Evolutionary conservation across 176 grass and related monocot genomes (phyloP).

Genomic region (Phragmites australis): DNA sequence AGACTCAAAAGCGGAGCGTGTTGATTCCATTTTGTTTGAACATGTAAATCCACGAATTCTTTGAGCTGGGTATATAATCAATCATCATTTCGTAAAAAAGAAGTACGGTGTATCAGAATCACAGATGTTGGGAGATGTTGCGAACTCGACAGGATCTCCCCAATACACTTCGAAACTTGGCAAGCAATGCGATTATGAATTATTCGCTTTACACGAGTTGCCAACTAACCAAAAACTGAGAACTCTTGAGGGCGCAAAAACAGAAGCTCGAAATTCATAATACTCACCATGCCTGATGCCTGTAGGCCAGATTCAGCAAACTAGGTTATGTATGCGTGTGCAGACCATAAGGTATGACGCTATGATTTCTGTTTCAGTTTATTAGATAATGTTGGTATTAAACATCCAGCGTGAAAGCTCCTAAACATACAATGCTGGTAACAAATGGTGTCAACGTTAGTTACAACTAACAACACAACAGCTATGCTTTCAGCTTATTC

Average conservation of each 20-base stretch:
- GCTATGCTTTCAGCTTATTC: constrained; percentile 20
- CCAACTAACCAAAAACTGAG: background rate
- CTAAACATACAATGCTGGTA: background rate
- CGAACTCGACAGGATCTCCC: background rate
- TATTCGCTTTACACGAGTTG: background rate
- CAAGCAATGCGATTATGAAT: background rate
- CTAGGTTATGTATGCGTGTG: too few relatives aligned
- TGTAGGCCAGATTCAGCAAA: background rate
- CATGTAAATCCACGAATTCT: constrained; percentile 4
- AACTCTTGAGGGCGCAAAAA: background rate
- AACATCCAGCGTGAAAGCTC: background rate
- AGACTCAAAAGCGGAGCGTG: too few relatives aligned
- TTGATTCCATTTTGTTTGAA: background rate
- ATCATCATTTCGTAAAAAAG: background rate
- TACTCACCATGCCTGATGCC: background rate
- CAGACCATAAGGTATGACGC: background rate
- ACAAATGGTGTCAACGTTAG: background rate
- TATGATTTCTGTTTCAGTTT: background rate
- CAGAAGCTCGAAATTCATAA: background rate
- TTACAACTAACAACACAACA: constrained; percentile 4
- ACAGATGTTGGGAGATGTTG: background rate
- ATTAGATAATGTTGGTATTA: background rate
- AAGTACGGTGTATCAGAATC: background rate
- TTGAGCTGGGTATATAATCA: background rate
- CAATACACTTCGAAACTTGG: background rate